Percentiles rank a stretch among this genome's conserved stretches.
These are phyloP conservation scores for Cryomyces minteri DNA, from an alignment of 495 filamentous ascomycete genomes.

Conservation along the genomic window DNA sequence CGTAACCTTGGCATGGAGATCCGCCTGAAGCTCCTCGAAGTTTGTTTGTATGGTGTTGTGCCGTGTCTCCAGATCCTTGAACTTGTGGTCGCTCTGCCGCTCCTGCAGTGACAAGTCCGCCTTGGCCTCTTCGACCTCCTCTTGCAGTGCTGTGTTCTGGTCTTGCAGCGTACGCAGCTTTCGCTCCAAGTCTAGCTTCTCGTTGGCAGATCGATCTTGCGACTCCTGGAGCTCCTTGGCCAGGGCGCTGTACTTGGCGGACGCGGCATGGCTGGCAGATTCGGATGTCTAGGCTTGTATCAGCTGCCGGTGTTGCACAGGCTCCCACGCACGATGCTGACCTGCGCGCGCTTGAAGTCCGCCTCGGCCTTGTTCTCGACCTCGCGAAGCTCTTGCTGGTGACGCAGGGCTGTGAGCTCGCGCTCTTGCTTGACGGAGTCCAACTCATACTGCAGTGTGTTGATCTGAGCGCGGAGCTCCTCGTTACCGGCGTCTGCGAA, in stretches of 20 bases:
- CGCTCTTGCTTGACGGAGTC: slow-evolving; percentile 69
- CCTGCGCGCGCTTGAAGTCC: slow-evolving; percentile 68
- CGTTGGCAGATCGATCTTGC: slow-evolving; percentile 45
- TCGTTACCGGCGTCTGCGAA: slow-evolving; percentile 31
- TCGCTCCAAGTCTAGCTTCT: slow-evolving; percentile 52
- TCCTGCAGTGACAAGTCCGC: slow-evolving; percentile 52
- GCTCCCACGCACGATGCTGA: slow-evolving; percentile 22
- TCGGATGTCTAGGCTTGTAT: slow-evolving; percentile 33
- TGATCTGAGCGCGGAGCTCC: slow-evolving; percentile 46
- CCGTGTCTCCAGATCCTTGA: slow-evolving; percentile 52
- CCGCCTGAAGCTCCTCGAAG: slow-evolving; percentile 51
- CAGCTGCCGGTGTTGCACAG: neutral
- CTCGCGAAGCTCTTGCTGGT: slow-evolving; percentile 69
- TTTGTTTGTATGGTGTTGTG: slow-evolving; percentile 46
- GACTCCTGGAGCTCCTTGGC: slow-evolving; percentile 51
- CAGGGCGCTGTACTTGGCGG: slow-evolving; percentile 51
- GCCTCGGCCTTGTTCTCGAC: slow-evolving; percentile 57
- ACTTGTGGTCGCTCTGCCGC: slow-evolving; percentile 47
- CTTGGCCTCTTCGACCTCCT: slow-evolving; percentile 60
- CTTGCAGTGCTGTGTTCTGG: slow-evolving; percentile 48
- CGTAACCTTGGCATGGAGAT: slow-evolving; percentile 43
- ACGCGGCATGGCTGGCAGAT: slow-evolving; percentile 44
- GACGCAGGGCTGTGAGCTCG: slow-evolving; percentile 52
- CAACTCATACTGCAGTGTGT: slow-evolving; percentile 50
- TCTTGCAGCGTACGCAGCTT: slow-evolving; percentile 53